Evolutionary conservation across 176 grass and related monocot genomes (phyloP), one percentile per base, ranked within the genome.

Genomic region (Pontederia crassipes): DNA sequence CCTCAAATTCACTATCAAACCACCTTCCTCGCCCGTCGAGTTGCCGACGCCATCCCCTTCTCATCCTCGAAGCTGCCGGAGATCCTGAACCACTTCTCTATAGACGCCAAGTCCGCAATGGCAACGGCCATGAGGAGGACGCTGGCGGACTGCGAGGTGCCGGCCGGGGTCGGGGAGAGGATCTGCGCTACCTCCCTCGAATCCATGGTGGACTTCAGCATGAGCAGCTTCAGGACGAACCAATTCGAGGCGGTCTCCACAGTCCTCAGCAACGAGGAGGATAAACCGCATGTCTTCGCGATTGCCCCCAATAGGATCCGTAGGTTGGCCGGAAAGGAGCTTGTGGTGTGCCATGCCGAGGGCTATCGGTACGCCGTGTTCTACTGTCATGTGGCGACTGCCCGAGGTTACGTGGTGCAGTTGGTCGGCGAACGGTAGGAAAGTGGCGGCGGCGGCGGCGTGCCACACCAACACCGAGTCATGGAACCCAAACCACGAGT

Each of bases 1-100:
- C n/a, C n/a, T n/a, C n/a, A n/a, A n/a, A n/a, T n/a, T n/a, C n/a
- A n/a, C n/a, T n/a, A n/a, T n/a, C n/a, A n/a, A n/a, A n/a, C n/a
- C 2, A 0, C 29, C 1, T 65, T 83, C 9, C 58, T 78, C 0
- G 52, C 64, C 7, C 69, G 53, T 17, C 8, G 2, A 2, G 24
- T 57, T 2, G 74, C 80, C 0, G 18, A 53, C 28, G 10, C 80
- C 32, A 29, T 74, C 20, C 80, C 74, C 0, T 83, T 83, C 80
- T 74, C 74, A 17, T 45, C n/a, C 14, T 2, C 35, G 1, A 64
- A 27, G 0, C n/a, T n/a, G n/a, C n/a, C n/a, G n/a, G n/a, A n/a
- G n/a, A n/a, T n/a, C n/a, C n/a, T n/a, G n/a, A n/a, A 10, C 1
- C 54, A 2, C 48, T 62, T 73, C 15, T 48, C 18, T 4, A 11